Conservation (phyloP, 192 early-diverging fungal species). For the Jimgerdemannia lactiflua region DNA sequence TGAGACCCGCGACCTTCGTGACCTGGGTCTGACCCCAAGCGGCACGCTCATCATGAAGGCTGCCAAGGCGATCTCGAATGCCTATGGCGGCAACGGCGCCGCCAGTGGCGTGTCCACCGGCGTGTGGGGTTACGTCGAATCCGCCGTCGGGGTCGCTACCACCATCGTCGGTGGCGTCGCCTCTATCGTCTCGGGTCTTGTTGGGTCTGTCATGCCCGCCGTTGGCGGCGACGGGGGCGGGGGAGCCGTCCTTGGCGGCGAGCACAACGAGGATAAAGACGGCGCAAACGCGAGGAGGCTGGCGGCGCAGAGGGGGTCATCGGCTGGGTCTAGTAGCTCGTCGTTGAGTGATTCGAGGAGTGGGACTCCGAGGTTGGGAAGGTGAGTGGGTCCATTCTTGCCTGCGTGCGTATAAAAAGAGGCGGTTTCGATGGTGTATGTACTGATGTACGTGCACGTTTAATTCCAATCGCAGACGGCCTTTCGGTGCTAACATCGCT, state of each 20-base stretch:
- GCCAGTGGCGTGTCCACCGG: background rate
- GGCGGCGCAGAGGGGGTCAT: background rate
- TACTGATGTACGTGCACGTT: no score
- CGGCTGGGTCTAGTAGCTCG: background rate
- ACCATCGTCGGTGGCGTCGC: background rate
- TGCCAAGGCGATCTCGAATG: constrained; percentile 6
- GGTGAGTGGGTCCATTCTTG: background rate
- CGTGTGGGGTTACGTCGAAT: background rate
- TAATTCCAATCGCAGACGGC: background rate
- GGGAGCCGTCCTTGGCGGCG: background rate
- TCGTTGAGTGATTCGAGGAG: background rate
- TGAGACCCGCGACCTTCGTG: constrained; percentile 6
- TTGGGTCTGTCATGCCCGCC: background rate
- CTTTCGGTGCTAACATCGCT: background rate
- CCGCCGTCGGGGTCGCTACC: background rate
- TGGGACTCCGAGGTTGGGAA: background rate
- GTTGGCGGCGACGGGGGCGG: no score
- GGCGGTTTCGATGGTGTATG: no score
- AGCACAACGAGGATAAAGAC: background rate
- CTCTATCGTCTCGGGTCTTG: background rate
- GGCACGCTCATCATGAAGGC: constrained; percentile 35
- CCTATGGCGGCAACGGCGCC: constrained; percentile 2
- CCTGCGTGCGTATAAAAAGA: no score
- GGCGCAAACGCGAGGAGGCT: background rate
- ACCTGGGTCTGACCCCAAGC: constrained; percentile 17